Base-by-base conservation (phyloP, 1,139 yeast species). In the Candida sojae region DNA sequence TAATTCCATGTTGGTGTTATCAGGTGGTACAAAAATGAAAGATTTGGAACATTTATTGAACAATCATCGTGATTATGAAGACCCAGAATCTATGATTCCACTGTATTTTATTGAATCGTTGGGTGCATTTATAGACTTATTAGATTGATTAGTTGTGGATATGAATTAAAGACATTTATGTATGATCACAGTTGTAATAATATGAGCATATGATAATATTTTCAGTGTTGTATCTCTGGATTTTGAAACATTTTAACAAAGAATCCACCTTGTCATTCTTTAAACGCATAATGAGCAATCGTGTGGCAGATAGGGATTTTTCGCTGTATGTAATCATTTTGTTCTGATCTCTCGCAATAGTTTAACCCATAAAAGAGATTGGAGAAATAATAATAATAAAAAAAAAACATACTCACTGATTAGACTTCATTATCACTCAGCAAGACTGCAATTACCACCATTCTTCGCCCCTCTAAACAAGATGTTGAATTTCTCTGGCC, bases 401-500 rank as follows among this genome's bases (percentile, higher is more conserved):
- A 21, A 36, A 21, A 39, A 39, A 17, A 39, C n/a, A 11, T 23
- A 11, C 8, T 21, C 4, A 11, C 11, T 11, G 28, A 17, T 13
- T 35, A 21, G 12, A 6, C n/a, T 13, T 12, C 13, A 30, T 30
- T 5, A 11, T 17, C n/a, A 4, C 21, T 21, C 42, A 39, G 9
- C 12, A 23, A 38, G 33, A 30, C 4, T 29, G 10, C 12, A 23
- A 29, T 25, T 6, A 30, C 26, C 28, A 29, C 6, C 7, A 11
- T 17, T 6, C 7, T 1, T n/a, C 9, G 13, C 33, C 32, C 9
- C 30, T 25, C 32, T 37, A 34, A 11, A 30, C 34, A 23, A 17
- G 21, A 76, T 76, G 80, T 52, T 78, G 42, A 84, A 86, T 66
- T 87, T 87, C 66, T 82, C 84, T 4, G 95, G 95, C 2, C 80